Evolutionary conservation across 768 basidiomycete species (phyloP).

Genomic region (Thelephora aurantiotincta): DNA sequence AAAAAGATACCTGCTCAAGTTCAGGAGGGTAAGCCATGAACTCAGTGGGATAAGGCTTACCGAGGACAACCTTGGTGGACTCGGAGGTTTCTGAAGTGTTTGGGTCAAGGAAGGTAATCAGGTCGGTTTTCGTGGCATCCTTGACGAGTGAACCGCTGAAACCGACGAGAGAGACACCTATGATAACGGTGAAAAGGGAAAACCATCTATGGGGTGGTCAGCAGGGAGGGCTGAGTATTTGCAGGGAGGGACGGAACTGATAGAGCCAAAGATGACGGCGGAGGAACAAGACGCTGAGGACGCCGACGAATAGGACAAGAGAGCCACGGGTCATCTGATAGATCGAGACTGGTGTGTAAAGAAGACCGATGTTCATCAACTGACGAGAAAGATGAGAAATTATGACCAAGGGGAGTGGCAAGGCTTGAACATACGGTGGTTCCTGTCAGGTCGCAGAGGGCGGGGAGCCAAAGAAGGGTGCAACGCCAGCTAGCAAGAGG

Average conservation of each 20-base stretch:
- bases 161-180: conserved; percentile 74
- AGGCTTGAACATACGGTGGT: conserved; percentile 54
- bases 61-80: conserved; percentile 59
- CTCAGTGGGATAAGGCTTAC: conserved; percentile 24
- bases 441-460: conserved; percentile 79
- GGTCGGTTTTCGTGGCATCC: conserved; percentile 42
- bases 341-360: conserved; percentile 93
- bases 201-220: conserved; percentile 49
- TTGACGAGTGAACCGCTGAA: conserved; percentile 82
- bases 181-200: conserved; percentile 79
- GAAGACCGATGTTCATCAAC: conserved; percentile 91
- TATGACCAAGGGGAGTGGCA: conserved; percentile 1
- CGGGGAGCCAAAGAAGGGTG: conserved; percentile 77
- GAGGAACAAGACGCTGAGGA: conserved; percentile 86
- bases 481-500: conserved; percentile 54
- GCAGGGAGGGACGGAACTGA: conserved; percentile 38
- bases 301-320: conserved; percentile 85
- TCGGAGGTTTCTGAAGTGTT: conserved; percentile 43
- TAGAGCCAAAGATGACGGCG: conserved; percentile 74
- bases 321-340: conserved; percentile 96
- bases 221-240: conserved; percentile 3
- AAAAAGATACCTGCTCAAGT: conserved; percentile 65
- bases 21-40: background rate
- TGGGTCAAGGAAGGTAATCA: conserved; percentile 18
- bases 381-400: conserved; percentile 10